A percentile compares a stretch with the other conserved stretches of the same genome.
Conservation (phyloP, 2,329 filamentous ascomycete genomes). For the Aspergillus piperis region DNA sequence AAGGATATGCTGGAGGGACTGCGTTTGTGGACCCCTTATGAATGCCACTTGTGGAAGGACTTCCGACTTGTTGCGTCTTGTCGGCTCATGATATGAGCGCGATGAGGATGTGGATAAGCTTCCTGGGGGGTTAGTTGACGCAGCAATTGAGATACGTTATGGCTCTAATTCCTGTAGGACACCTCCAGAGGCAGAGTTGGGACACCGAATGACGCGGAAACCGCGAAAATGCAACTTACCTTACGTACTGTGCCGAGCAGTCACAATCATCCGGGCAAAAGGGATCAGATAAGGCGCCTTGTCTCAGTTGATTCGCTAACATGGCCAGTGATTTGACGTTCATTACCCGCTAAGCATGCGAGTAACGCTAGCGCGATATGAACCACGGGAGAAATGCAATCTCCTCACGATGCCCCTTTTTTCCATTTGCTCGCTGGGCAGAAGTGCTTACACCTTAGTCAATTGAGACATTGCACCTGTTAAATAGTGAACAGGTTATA, state of each 20-base stretch:
- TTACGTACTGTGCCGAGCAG: neutral
- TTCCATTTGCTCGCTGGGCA: neutral
- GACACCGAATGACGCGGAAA: neutral
- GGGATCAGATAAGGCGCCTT: neutral
- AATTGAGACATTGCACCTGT: neutral
- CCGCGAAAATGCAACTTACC: neutral
- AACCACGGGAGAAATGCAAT: constrained; percentile 2
- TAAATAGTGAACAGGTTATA: neutral
- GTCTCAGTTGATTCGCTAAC: neutral
- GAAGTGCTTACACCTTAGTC: neutral
- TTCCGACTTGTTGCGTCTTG: too few species aligned
- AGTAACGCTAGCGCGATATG: neutral
- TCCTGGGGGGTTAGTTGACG: too few species aligned
- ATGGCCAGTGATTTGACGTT: neutral
- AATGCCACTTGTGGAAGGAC: too few species aligned
- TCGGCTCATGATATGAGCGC: too few species aligned
- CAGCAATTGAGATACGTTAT: too few species aligned
- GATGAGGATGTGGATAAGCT: too few species aligned
- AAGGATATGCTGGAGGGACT: too few species aligned
- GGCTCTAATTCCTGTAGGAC: too few species aligned
- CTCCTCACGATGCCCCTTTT: neutral
- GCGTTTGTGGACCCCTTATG: too few species aligned
- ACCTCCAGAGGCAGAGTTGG: too few species aligned
- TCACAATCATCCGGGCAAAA: neutral
- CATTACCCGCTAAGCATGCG: neutral